Conservation (phyloP, 2,329 filamentous ascomycete genomes). For the Fusarium albosuccineum region DNA sequence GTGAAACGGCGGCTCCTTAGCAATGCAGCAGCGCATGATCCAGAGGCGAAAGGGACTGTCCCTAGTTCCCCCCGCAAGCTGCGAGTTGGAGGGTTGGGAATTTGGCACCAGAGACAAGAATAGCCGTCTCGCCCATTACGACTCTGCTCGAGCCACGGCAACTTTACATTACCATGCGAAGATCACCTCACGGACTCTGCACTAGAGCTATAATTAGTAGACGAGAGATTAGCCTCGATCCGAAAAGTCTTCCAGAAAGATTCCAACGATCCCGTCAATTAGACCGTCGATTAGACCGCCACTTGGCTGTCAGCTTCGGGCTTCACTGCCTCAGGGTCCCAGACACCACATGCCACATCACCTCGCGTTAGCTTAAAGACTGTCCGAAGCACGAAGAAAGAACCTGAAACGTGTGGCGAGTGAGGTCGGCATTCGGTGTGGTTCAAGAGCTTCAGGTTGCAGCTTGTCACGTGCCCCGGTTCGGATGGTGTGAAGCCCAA, state of each 20-base stretch:
- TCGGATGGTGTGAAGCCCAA: too few species aligned
- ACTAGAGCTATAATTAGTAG: not conserved
- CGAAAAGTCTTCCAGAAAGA: constrained; percentile 28
- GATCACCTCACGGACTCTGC: not conserved
- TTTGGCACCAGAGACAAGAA: not conserved
- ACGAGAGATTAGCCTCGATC: not conserved
- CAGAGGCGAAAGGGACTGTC: not conserved
- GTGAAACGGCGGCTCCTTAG: constrained; percentile 39
- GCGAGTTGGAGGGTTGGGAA: not conserved
- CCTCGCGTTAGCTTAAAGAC: constrained; percentile 22
- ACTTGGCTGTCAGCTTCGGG: constrained; percentile 28
- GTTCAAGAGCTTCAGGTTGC: not conserved
- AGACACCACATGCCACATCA: constrained; percentile 20
- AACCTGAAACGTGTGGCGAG: constrained; percentile 4
- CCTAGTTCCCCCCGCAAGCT: not conserved
- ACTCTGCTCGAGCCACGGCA: constrained; percentile 3
- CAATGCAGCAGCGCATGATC: constrained; percentile 15
- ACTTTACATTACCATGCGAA: not conserved
- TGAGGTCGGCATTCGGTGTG: not conserved
- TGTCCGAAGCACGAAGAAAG: not conserved
- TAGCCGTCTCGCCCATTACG: not conserved
- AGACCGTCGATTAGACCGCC: constrained; percentile 19
- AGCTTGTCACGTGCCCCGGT: not conserved
- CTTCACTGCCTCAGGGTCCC: constrained; percentile 22
- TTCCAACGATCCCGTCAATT: not conserved